Conservation (phyloP, 805 yeast species). For the Metschnikowia sp. region DNA sequence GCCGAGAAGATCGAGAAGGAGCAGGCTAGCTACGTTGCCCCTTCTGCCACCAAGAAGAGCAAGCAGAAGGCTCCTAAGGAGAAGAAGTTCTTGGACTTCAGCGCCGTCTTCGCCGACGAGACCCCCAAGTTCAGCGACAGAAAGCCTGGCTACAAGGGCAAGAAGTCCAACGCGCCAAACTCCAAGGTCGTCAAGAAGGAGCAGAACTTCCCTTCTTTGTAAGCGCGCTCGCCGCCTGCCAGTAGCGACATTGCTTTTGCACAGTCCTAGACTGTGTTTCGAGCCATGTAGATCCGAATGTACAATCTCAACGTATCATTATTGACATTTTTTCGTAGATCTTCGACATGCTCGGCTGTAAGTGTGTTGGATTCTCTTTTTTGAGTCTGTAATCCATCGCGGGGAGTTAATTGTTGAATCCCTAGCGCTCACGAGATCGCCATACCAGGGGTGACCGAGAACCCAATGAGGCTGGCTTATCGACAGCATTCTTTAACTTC, state of each 20-base stretch:
- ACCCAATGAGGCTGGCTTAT: no score
- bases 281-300: constrained; percentile 3
- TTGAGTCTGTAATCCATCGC: no score
- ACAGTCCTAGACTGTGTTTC: neutral
- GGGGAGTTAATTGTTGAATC: no score
- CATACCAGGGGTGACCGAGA: no score
- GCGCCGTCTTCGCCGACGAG: constrained; percentile 66
- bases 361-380: no score
- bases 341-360: no score
- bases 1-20: constrained; percentile 65
- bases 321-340: neutral
- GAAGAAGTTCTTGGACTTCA: constrained; percentile 72
- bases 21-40: constrained; percentile 47
- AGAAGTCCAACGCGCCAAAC: constrained; percentile 25
- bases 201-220: constrained; percentile 71
- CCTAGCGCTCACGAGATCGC: no score
- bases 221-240: constrained; percentile 8
- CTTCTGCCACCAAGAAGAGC: constrained; percentile 63
- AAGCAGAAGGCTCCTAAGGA: constrained; percentile 77
- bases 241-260: neutral
- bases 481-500: no score
- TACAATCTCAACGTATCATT: constrained; percentile 3
- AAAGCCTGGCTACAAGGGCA: constrained; percentile 21
- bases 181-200: constrained; percentile 44
- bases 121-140: constrained; percentile 23